Evolutionary conservation across 139 green algal species (phyloP).

Genomic region (Volvox reticuliferus): DNA sequence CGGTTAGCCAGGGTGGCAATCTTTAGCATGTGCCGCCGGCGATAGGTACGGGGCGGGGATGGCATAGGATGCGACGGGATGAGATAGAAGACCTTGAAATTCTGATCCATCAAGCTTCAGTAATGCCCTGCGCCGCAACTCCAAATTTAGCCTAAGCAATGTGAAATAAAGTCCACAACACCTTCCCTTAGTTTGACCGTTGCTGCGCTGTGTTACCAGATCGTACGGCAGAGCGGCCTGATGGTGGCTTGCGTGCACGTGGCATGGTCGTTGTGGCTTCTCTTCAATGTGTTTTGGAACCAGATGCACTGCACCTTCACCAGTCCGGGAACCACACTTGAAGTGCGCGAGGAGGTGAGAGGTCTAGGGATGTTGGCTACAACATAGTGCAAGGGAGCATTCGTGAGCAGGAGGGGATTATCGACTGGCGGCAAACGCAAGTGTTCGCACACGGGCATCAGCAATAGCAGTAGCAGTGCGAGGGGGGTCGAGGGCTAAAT

Average conservation of each 20-base stretch:
- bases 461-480: too few species aligned
- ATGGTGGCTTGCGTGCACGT: constrained; percentile 6
- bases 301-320: constrained; percentile 59
- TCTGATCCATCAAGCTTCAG: background rate
- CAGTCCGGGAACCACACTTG: constrained; percentile 52
- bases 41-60: too few species aligned
- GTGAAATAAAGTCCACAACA: background rate
- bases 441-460: too few species aligned
- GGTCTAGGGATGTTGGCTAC: background rate
- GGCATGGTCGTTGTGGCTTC: constrained; percentile 45
- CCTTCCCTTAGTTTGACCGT: background rate
- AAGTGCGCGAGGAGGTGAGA: constrained; percentile 38
- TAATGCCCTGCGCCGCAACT: background rate
- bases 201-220: background rate
- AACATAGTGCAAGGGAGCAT: too few species aligned
- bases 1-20: too few species aligned
- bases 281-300: constrained; percentile 68
- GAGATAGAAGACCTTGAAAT: too few species aligned
- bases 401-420: background rate
- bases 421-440: too few species aligned
- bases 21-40: too few species aligned
- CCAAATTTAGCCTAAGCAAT: background rate
- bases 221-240: background rate
- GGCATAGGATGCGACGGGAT: too few species aligned
- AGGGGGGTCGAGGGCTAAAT: too few species aligned